Evolutionary conservation across 2,329 filamentous ascomycete genomes (phyloP).

Genomic region (Clarireedia sp.): DNA sequence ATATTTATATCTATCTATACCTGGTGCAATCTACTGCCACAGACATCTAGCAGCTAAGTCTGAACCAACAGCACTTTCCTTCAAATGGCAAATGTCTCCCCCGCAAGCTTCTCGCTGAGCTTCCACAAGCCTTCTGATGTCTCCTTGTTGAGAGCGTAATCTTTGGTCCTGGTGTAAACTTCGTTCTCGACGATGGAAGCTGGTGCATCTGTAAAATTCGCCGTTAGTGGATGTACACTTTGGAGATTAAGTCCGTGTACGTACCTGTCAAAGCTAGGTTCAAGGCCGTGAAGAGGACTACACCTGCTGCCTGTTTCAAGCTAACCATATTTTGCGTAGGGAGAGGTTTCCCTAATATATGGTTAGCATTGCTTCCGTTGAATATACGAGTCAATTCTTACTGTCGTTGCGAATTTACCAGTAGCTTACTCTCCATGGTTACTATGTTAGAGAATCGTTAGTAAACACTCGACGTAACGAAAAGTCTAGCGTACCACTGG

Average conservation of each 20-base stretch:
- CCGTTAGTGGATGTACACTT: neutral
- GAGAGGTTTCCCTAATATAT: neutral
- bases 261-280: neutral
- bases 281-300: neutral
- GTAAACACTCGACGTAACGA: neutral
- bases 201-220: neutral
- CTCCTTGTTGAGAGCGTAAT: neutral
- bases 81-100: slow-evolving; percentile 8
- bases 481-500: neutral
- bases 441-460: neutral
- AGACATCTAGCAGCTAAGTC: neutral
- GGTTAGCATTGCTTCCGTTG: neutral
- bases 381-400: neutral
- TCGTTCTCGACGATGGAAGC: neutral
- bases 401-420: neutral
- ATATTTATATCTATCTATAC: neutral
- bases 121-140: slow-evolving; percentile 8
- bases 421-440: neutral
- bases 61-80: neutral
- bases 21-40: neutral
- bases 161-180: neutral
- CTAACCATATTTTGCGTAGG: neutral
- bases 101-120: slow-evolving; percentile 11
- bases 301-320: neutral
- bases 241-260: neutral